Percentiles rank a stretch among this genome's conserved stretches.
Conservation (phyloP, 148 eudicot species). For the Amaranthus palmeri region DNA sequence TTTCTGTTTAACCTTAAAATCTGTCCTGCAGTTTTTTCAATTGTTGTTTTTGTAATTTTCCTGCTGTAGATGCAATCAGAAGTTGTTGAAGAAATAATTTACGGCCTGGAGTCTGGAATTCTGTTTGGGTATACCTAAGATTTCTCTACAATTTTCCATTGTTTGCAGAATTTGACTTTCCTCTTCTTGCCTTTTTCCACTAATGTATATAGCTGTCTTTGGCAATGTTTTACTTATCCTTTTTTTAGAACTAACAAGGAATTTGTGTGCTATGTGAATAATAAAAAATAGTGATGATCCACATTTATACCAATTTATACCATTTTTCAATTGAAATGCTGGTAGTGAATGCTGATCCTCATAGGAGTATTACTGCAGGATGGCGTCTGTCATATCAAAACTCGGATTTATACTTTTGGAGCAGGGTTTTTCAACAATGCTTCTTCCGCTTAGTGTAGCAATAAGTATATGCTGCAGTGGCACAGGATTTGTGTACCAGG, state of each 20-base stretch:
- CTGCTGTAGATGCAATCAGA: conserved; percentile 85
- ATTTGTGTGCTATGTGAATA: neutral
- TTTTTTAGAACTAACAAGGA: neutral
- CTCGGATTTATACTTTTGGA: conserved; percentile 93
- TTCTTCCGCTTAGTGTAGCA: conserved; percentile 66
- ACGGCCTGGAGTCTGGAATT: conserved; percentile 96
- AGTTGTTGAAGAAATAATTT: conserved; percentile 92
- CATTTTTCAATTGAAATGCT: conserved; percentile 10
- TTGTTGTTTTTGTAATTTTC: conserved; percentile 11
- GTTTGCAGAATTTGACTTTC: neutral
- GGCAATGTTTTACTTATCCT: neutral
- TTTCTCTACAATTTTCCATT: neutral
- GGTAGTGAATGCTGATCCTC: conserved; percentile 15
- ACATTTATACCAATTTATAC: neutral
- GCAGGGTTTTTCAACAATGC: conserved; percentile 74
- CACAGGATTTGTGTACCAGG: conserved; percentile 91
- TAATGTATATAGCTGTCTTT: neutral
- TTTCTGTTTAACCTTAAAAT: neutral
- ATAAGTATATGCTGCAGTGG: conserved; percentile 85
- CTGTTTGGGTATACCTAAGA: conserved; percentile 71
- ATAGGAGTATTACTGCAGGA: conserved; percentile 41
- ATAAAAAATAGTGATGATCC: neutral
- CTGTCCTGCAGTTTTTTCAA: neutral
- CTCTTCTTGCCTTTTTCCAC: neutral
- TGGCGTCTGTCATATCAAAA: conserved; percentile 92